Percentiles rank a stretch among this genome's conserved stretches.
Conservation (phyloP, 345 rosid genomes). For the Arabis alpina region DNA sequence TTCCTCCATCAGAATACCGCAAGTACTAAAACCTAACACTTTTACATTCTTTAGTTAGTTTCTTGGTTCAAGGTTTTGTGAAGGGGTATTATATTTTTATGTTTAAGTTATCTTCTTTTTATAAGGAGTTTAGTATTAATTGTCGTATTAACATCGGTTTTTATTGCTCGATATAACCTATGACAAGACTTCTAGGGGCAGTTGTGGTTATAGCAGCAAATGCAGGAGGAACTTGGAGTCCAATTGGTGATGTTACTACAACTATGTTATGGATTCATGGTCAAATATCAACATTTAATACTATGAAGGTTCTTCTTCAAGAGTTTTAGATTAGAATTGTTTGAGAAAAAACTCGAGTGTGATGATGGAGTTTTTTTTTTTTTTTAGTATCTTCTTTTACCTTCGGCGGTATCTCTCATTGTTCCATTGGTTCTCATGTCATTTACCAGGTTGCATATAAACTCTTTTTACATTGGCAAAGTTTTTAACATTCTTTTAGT, state of each 20-base stretch:
- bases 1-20: conserved; percentile 80
- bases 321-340: not conserved
- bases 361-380: not conserved
- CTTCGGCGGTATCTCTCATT: conserved; percentile 68
- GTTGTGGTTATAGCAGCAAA: conserved; percentile 88
- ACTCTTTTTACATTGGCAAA: conserved; percentile 26
- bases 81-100: not conserved
- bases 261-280: conserved; percentile 94
- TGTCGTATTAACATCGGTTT: not conserved
- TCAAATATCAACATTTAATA: conserved; percentile 67
- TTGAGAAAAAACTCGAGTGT: not conserved
- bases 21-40: conserved; percentile 53
- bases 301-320: conserved; percentile 60
- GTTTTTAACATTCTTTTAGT: not conserved
- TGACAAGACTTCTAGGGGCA: conserved; percentile 75
- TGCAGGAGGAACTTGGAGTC: conserved; percentile 94
- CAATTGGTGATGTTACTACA: conserved; percentile 88
- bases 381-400: conserved; percentile 62
- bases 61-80: not conserved
- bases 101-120: not conserved
- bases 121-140: not conserved
- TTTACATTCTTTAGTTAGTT: not conserved
- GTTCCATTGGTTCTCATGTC: conserved; percentile 78
- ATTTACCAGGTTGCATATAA: conserved; percentile 58
- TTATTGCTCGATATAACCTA: not conserved